A percentile compares a stretch with the other conserved stretches of the same genome.
Conservation (phyloP, 1,139 yeast species). For the Kodamaea sp. region DNA sequence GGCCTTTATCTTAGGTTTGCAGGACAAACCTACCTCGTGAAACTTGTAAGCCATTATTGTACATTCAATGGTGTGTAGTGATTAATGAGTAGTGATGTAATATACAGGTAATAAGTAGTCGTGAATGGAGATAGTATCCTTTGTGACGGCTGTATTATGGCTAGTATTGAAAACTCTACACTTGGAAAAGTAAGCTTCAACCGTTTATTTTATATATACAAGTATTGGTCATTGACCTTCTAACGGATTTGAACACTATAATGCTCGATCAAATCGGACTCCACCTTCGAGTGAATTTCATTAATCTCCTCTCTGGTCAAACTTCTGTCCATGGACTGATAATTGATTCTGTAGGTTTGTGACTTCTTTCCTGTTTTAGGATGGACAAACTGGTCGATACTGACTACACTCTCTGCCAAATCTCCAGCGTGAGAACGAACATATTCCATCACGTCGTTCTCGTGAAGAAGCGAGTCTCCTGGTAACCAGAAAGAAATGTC, state of each 20-base stretch:
- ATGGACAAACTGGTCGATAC: conserved; percentile 81
- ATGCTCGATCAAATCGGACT: conserved; percentile 49
- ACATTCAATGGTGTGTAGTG: no score
- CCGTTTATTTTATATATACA: conserved; percentile 2
- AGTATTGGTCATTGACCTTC: no score
- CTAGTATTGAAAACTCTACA: no score
- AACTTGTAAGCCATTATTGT: no score
- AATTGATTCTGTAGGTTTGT: conserved; percentile 85
- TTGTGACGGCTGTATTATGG: no score
- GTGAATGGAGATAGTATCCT: background rate
- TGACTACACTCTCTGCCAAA: conserved; percentile 79
- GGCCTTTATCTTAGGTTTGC: no score
- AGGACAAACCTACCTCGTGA: no score
- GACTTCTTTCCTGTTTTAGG: conserved; percentile 78
- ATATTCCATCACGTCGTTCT: conserved; percentile 91
- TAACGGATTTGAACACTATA: conserved; percentile 67
- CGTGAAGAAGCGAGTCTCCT: conserved; percentile 52
- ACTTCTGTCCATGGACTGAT: conserved; percentile 94
- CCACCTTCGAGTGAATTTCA: conserved; percentile 63
- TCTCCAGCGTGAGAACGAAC: conserved; percentile 86
- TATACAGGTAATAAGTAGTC: background rate
- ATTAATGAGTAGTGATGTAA: no score
- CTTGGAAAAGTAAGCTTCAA: no score
- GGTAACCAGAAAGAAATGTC: conserved; percentile 94
- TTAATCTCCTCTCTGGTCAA: conserved; percentile 83